Base-by-base conservation (phyloP, 768 basidiomycete species). In the Boletus subcaerulescens region DNA sequence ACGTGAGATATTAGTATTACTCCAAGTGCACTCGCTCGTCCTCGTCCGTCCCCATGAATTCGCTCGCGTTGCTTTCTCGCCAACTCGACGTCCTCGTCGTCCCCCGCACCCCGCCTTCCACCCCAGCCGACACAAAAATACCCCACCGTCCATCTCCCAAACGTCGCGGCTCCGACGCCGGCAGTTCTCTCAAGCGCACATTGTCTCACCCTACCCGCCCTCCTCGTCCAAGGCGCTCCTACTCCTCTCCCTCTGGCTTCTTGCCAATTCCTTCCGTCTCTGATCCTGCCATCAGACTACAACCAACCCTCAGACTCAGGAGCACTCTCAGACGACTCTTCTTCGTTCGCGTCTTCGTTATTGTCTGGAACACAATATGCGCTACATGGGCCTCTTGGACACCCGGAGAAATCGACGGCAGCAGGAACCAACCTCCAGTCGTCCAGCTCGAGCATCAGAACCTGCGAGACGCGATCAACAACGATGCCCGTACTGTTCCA, bases 61-160 rank as follows among this genome's bases (percentile, higher is more conserved):
- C 88, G 63, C 82, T 93, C 65, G 78, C 81, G 17, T 86, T 89
- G 73, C 78, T 93, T 57, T 89, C 91, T 61, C 86, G 87, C 67
- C 86, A 90, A 70, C 84, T 91, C 77, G 89, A 93, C 75, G 84
- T 82, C 57, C 74, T 89, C 61, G 84, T 85, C 55, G 73, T 84
- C 9, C 69, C 84, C 46, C 78, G 77, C 62, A 77, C 84, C 41
- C 81, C 83, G 26, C 80, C 86, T 15, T 78, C 82, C 38, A 81
- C 84, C 1, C 81, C 84, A 41, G 71, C 74, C 43, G 63, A 73
- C 43, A 74, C 77, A 26, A 69, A 68, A 24, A 12, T 18, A 11
- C 38, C 50, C 47, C 61, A 65, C 53, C 56, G n/a, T 33, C 53
- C 57, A 51, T 57, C 58, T 55, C 42, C 48, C 12, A 65, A 55